Conservation (phyloP, 805 yeast genomes). For the Candida ortonii region DNA sequence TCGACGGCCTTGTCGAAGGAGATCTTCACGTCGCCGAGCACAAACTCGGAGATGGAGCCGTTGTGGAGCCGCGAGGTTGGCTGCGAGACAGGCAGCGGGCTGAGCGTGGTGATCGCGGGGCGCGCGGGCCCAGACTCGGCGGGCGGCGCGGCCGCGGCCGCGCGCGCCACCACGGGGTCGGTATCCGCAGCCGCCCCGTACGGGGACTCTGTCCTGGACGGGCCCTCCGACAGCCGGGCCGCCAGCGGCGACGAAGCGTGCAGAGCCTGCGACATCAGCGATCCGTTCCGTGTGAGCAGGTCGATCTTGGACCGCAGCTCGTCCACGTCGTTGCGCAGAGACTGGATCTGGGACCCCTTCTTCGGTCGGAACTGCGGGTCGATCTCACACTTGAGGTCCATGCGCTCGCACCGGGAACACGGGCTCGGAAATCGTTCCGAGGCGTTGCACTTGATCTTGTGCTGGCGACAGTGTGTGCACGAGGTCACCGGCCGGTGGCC, state of each 20-base stretch:
- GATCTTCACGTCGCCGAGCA: slow-evolving; percentile 71
- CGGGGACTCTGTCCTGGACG: not conserved
- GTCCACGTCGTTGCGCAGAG: slow-evolving; percentile 79
- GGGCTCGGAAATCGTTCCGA: slow-evolving; percentile 77
- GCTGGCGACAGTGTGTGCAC: slow-evolving; percentile 93
- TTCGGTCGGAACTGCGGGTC: slow-evolving; percentile 91
- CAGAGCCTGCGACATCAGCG: slow-evolving; percentile 61
- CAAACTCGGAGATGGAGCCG: slow-evolving; percentile 55
- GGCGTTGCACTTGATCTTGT: slow-evolving; percentile 91
- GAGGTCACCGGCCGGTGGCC: slow-evolving; percentile 88
- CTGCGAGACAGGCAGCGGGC: slow-evolving; percentile 17
- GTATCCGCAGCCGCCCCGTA: slow-evolving; percentile 1
- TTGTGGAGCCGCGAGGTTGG: slow-evolving; percentile 20
- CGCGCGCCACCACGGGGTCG: too few species aligned
- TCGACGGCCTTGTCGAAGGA: slow-evolving; percentile 65
- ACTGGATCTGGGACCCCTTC: slow-evolving; percentile 86
- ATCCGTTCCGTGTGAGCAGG: slow-evolving; percentile 61
- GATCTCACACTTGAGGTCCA: slow-evolving; percentile 78
- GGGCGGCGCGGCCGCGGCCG: too few species aligned
- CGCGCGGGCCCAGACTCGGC: too few species aligned
- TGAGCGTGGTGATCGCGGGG: slow-evolving; percentile 20
- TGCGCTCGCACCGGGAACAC: slow-evolving; percentile 77
- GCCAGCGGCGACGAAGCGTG: slow-evolving; percentile 31
- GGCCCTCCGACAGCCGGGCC: slow-evolving; percentile 1
- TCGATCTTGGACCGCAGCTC: slow-evolving; percentile 73